phyloP scores from a whole-genome alignment of 768 basidiomycete species.

The Hemileccinum impolitum region DNA sequence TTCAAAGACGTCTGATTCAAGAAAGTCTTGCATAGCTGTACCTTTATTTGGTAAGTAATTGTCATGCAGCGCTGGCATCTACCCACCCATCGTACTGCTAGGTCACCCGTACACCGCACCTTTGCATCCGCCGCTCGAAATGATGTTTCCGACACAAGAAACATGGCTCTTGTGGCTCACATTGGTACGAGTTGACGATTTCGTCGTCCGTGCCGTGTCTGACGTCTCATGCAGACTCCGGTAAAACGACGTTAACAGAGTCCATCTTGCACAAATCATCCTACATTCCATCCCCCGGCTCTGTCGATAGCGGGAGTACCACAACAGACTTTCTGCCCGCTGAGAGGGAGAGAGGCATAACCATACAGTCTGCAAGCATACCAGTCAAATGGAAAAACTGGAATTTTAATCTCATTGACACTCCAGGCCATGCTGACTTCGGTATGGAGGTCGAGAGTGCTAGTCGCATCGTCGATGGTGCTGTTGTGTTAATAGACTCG shows the following conservation, averaged over 20 bases:
- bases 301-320: conserved; percentile 88
- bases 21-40: conserved; percentile 32
- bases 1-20: conserved; percentile 38
- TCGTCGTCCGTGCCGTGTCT: not conserved
- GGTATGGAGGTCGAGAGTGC: conserved; percentile 97
- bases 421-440: conserved; percentile 91
- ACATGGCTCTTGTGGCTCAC: conserved; percentile 87
- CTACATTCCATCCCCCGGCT: conserved; percentile 69
- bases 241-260: conserved; percentile 87
- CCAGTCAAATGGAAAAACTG: conserved; percentile 83
- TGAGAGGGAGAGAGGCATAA: conserved; percentile 87
- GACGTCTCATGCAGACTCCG: conserved; percentile 57
- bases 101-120: conserved; percentile 12
- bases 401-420: conserved; percentile 86
- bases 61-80: conserved; percentile 20
- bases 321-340: conserved; percentile 89
- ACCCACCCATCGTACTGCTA: not conserved
- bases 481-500: conserved; percentile 83
- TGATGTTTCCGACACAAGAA: conserved; percentile 50
- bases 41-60: conserved; percentile 13
- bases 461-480: conserved; percentile 86
- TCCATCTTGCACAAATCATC: conserved; percentile 76
- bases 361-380: conserved; percentile 89
- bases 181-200: conserved; percentile 52
- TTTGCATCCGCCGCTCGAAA: conserved; percentile 22